Percentiles rank a stretch among this genome's conserved stretches.
phyloP scores from a whole-genome alignment of 495 filamentous ascomycete species.

The Chaetomium cochliodes region DNA sequence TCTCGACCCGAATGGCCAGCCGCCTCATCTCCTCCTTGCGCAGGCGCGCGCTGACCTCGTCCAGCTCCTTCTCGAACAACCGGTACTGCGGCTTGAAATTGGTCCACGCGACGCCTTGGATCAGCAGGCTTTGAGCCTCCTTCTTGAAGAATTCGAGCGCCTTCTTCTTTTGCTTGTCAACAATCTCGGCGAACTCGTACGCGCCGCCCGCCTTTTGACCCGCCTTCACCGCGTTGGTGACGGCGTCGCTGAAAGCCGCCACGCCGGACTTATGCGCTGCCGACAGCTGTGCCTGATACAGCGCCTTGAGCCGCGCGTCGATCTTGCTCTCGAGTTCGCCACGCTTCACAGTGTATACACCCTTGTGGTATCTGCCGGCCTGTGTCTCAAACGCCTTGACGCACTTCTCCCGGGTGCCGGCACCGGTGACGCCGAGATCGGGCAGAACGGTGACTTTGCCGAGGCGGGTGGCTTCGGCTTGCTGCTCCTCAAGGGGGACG shows the following conservation, averaged over 20 bases:
- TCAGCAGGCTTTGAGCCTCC: conserved; percentile 68
- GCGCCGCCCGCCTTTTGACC: conserved; percentile 84
- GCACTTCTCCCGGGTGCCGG: conserved; percentile 65
- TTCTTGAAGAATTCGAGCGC: conserved; percentile 73
- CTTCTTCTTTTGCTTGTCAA: conserved; percentile 73
- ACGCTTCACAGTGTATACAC: conserved; percentile 81
- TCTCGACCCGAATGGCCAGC: conserved; percentile 82
- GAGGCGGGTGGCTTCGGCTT: conserved; percentile 65
- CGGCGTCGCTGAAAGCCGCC: conserved; percentile 80
- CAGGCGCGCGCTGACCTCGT: conserved; percentile 76
- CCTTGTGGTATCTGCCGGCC: conserved; percentile 93
- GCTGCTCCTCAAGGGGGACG: conserved; percentile 78
- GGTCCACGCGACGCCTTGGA: conserved; percentile 79
- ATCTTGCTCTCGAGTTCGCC: conserved; percentile 82
- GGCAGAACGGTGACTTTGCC: conserved; percentile 72
- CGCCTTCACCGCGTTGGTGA: conserved; percentile 69
- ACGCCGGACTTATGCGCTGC: conserved; percentile 90
- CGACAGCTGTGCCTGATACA: conserved; percentile 82
- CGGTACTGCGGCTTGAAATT: conserved; percentile 58
- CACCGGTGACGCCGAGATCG: conserved; percentile 75
- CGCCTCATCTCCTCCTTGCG: conserved; percentile 94
- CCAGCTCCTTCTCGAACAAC: conserved; percentile 73
- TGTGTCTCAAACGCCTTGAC: conserved; percentile 83
- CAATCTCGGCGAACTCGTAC: conserved; percentile 95
- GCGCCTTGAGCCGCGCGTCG: conserved; percentile 77